Base-by-base conservation (phyloP, 176 grass and related monocot species). In the Phyllostachys edulis region DNA sequence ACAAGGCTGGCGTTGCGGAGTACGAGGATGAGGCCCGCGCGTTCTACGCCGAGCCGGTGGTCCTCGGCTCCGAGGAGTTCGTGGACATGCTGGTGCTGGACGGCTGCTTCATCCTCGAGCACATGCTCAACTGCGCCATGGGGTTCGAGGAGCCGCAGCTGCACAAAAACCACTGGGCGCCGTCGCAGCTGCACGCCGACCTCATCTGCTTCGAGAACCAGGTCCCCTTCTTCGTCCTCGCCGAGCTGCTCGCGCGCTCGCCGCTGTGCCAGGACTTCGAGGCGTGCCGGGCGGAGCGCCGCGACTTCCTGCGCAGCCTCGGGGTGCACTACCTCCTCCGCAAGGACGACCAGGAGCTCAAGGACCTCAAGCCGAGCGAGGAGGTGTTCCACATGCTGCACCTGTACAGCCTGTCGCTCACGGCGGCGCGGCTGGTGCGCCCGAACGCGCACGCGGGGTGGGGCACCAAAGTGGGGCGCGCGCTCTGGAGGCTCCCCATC, bases 191-290 rank as follows among this genome's bases (percentile, higher is more conserved):
- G 15, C 50, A 54, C 50, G 29, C 50, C 32, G 73, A 76, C 49
- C 3, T 76, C 73, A 56, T 76, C 49, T 17, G 47, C 50, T 37
- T 76, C 73, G 73, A 76, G 51, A 76, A 76, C 73, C 73, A 76
- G 73, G 4, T 59, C 26, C 73, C 73, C 32, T 76, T 76, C 73
- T 76, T 76, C 51, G 32, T 76, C 51, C 51, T 76, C 26, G 17
- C 34, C 32, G 73, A 23, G 16, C 73, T 76, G 0, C 47, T 59
- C 9, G 18, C 4, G 4, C 50, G 11, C 51, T 55, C 73, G 32
- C 73, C 47, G 51, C 73, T 76, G 9, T 36, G 7, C 27, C 51
- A 7, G 5, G 73, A 57, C 32, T 37, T 56, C 17, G 51, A 76
- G 73, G 26, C 18, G 3, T 57, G 50, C 27, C 50, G 73, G 4